phyloP scores from a whole-genome alignment of 2,329 filamentous ascomycete genomes.

The Pseudomassariella vexata region DNA sequence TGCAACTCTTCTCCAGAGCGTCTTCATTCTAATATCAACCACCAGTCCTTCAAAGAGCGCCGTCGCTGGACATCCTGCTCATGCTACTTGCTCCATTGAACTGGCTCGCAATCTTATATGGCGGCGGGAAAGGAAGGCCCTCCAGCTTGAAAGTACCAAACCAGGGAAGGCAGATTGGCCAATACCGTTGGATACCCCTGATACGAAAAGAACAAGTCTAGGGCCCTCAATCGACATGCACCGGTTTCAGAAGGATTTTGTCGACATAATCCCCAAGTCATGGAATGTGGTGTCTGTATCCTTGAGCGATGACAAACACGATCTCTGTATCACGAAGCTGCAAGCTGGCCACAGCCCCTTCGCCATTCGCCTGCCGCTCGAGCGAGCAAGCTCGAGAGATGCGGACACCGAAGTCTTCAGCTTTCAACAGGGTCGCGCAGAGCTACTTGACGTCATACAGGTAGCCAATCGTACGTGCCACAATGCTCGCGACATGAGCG shows the following conservation, averaged over 20 bases:
- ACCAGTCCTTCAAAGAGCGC: slow-evolving; percentile 43
- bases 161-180: slow-evolving; percentile 27
- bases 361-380: slow-evolving; percentile 78
- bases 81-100: slow-evolving; percentile 61
- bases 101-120: slow-evolving; percentile 65
- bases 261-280: slow-evolving; percentile 74
- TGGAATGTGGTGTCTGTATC: slow-evolving; percentile 88
- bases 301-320: slow-evolving; percentile 73
- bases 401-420: slow-evolving; percentile 73
- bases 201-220: slow-evolving; percentile 35
- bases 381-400: slow-evolving; percentile 74
- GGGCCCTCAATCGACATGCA: slow-evolving; percentile 46
- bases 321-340: slow-evolving; percentile 85
- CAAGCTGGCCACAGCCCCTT: slow-evolving; percentile 73
- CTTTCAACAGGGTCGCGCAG: slow-evolving; percentile 72
- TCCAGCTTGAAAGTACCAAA: slow-evolving; percentile 32
- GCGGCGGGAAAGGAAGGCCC: slow-evolving; percentile 56
- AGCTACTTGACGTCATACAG: slow-evolving; percentile 77
- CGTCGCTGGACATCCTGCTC: slow-evolving; percentile 43
- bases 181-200: slow-evolving; percentile 22
- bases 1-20: slow-evolving; percentile 58
- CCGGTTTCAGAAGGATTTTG: slow-evolving; percentile 71
- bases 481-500: slow-evolving; percentile 60
- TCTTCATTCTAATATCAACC: slow-evolving; percentile 60
- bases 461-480: slow-evolving; percentile 82